phyloP scores from a whole-genome alignment of 495 filamentous ascomycete species.

The Elasticomyces elasticus region DNA sequence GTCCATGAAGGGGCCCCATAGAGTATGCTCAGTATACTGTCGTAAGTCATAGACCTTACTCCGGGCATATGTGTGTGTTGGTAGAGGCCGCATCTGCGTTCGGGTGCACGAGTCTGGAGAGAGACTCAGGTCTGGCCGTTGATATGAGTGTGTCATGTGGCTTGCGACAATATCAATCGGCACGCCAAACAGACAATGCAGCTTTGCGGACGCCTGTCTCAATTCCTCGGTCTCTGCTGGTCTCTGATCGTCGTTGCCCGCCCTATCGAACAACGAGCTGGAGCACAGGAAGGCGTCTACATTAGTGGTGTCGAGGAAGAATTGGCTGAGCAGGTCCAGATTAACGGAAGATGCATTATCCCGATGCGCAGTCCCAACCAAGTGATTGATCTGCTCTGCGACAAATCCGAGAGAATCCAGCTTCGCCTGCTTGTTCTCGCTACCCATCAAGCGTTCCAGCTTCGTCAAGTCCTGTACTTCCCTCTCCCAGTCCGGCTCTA shows the following conservation, averaged over 20 bases:
- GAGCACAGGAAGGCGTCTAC: conserved; percentile 39
- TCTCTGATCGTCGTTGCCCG: conserved; percentile 25
- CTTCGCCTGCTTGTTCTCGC: conserved; percentile 26
- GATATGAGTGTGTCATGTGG: conserved; percentile 10
- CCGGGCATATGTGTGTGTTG: conserved; percentile 45
- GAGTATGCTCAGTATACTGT: conserved; percentile 43
- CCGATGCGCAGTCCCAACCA: conserved; percentile 24
- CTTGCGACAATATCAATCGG: conserved; percentile 32
- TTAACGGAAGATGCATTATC: conserved; percentile 24
- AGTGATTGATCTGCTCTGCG: conserved; percentile 19
- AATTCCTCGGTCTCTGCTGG: conserved; percentile 20
- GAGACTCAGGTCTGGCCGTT: not conserved
- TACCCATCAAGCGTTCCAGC: conserved; percentile 36
- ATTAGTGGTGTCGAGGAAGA: conserved; percentile 32
- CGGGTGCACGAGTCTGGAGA: conserved; percentile 11
- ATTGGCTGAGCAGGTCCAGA: conserved; percentile 23
- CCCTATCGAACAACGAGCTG: conserved; percentile 45
- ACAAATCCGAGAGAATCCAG: conserved; percentile 11
- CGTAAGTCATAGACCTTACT: conserved; percentile 56
- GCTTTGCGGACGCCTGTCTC: conserved; percentile 50
- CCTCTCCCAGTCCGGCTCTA: conserved; percentile 40
- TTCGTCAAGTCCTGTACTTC: conserved; percentile 40
- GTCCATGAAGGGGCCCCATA: conserved; percentile 54
- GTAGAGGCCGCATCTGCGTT: conserved; percentile 8
- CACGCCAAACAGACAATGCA: conserved; percentile 52